A percentile compares a stretch with the other conserved stretches of the same genome.
Evolutionary conservation across 306 rosid genomes (phyloP).

Genomic region (Sindora glabra): DNA sequence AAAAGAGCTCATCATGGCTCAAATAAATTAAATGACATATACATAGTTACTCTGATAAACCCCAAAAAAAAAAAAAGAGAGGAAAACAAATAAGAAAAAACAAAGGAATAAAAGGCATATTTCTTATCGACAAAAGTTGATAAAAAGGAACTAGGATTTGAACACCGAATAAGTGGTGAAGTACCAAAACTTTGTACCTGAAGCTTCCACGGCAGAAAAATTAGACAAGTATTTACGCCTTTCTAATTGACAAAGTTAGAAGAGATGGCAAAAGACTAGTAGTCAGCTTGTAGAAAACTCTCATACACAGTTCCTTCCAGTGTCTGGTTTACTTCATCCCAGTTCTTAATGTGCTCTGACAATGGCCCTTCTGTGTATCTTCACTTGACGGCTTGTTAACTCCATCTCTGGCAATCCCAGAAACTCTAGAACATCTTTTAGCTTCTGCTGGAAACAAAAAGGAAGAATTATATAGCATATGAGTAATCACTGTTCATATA

Average conservation of each 20-base stretch:
- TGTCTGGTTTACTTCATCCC: slow-evolving; percentile 72
- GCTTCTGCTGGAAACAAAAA: slow-evolving; percentile 47
- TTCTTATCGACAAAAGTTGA: slow-evolving; percentile 31
- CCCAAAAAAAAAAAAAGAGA: neutral
- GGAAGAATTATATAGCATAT: neutral
- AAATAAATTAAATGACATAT: slow-evolving; percentile 26
- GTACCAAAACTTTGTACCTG: slow-evolving; percentile 15
- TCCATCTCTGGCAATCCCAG: slow-evolving; percentile 56
- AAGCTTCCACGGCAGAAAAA: slow-evolving; percentile 28
- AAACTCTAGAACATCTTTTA: slow-evolving; percentile 63
- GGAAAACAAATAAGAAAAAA: neutral
- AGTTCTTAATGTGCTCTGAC: slow-evolving; percentile 66
- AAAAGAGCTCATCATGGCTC: neutral
- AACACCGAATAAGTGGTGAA: slow-evolving; percentile 18
- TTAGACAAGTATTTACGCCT: slow-evolving; percentile 53
- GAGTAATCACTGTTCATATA: neutral
- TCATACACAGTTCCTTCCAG: slow-evolving; percentile 63
- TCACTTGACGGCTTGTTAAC: slow-evolving; percentile 72
- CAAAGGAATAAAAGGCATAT: neutral
- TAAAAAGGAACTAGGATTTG: neutral
- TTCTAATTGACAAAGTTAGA: slow-evolving; percentile 28
- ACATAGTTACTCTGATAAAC: slow-evolving; percentile 22
- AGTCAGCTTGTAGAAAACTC: slow-evolving; percentile 61
- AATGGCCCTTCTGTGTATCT: slow-evolving; percentile 72
- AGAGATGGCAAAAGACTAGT: slow-evolving; percentile 28